Evolutionary conservation across 768 basidiomycete species (phyloP).

Genomic region (Tricholomella constricta): DNA sequence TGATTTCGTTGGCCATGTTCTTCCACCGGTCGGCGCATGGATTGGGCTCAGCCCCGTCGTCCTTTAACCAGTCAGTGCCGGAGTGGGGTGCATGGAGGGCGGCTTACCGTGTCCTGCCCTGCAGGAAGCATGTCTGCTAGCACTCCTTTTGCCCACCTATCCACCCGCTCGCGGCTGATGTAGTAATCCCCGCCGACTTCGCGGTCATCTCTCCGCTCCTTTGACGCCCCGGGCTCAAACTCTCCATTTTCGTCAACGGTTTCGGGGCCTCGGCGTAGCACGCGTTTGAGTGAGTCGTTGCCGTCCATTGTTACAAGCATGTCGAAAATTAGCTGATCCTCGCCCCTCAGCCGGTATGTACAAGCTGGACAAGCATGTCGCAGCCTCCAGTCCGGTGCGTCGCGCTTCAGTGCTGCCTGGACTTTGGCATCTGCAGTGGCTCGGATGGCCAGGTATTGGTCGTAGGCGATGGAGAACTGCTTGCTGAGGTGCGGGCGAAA

Average conservation of each 20-base stretch:
- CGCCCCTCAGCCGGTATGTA: not conserved
- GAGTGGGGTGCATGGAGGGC: too few relatives aligned
- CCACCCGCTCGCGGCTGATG: not conserved
- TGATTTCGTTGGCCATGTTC: constrained; percentile 2
- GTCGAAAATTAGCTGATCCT: constrained; percentile 5
- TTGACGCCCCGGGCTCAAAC: too few relatives aligned
- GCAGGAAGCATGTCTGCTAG: not conserved
- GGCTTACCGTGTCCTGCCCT: too few relatives aligned
- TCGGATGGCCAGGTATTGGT: too few relatives aligned
- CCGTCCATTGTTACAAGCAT: constrained; percentile 5
- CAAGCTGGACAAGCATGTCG: constrained; percentile 4
- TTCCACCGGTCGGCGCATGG: constrained; percentile 5
- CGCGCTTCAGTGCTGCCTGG: not conserved
- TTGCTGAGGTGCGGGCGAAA: too few relatives aligned
- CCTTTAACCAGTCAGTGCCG: not conserved
- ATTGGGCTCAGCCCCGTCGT: not conserved
- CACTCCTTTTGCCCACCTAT: not conserved
- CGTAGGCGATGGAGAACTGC: too few relatives aligned
- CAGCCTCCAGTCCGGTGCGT: not conserved
- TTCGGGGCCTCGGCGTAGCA: not conserved
- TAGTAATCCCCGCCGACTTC: not conserved
- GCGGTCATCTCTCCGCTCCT: not conserved
- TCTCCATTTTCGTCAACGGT: too few relatives aligned
- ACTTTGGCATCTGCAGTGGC: not conserved
- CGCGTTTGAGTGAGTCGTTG: not conserved